Base-by-base conservation (phyloP, 176 grass and related monocot genomes). In the Triticum turgidum region DNA sequence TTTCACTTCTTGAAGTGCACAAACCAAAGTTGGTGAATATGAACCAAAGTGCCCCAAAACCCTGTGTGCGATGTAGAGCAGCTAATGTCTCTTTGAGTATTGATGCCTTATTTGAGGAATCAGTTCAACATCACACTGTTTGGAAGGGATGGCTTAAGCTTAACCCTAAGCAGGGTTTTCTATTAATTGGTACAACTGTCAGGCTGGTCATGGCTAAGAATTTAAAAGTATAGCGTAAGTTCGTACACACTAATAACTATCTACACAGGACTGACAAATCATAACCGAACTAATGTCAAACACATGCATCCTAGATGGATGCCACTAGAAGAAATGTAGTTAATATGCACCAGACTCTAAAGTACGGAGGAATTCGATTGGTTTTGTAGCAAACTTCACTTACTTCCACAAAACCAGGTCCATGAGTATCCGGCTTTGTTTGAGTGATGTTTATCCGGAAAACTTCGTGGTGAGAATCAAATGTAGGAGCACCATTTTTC, bases 371-470 rank as follows among this genome's bases (percentile, higher is more conserved):
- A n/a, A 61, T 69, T 69, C 75, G 13, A 45, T 42, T 2, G 0
- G 15, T 25, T 17, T 17, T 56, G 9, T 65, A 12, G 22, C 51
- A 9, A 76, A 4, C 62, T 83, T 11, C 80, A 77, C 89, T 91
- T 85, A 99, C 97, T 93, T 99, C 97, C 73, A 99, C 91, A 84
- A 99, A 99, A 69, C 89, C 97, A 35, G 97, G 97, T 11, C 97
- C 97, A 87, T 89, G 82, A 84, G 86, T 79, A 80, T 92, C 76
- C 18, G 22, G 41, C 29, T 88, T 88, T 38, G 87, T 73, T 73
- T 85, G 61, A 83, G 70, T 88, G 82, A 99, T 80, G 73, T 76
- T 94, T 85, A 96, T 91, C 77, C 67, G 88, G 52, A 99, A 90
- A 80, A 87, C 76, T 88, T 99, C 94, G 25, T 93, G 90, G 65